Base-by-base conservation (phyloP, 1,284 basidiomycete genomes). In the Lentinula novae-zelandiae region DNA sequence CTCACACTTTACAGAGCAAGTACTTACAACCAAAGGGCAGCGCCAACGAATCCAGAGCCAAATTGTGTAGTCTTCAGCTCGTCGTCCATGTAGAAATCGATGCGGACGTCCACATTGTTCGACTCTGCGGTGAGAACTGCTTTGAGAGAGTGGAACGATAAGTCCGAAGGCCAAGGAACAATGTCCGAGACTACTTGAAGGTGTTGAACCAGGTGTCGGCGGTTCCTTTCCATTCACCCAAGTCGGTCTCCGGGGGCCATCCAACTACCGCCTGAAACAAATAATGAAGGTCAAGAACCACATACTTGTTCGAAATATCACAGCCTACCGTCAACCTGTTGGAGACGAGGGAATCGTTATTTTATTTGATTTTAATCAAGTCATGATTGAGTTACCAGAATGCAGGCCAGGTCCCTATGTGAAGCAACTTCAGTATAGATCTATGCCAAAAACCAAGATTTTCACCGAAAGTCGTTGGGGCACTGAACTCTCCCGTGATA, bases 151-250 rank as follows among this genome's bases (percentile, higher is more conserved):
- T 79, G 77, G 70, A 78, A 79, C 9, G 76, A 76, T 3, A 78
- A 65, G 62, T 78, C 78, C 22, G 70, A 64, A 3, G 77, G 78
- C 76, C 77, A 79, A 53, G 63, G 57, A 49, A 77, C 73, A 57
- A 76, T 70, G 61, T 73, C 71, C 55, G 76, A 76, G 39, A 68
- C 66, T 42, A 78, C 77, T 68, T 65, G 61, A 67, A 70, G 36
- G 52, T 65, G 66, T 79, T 78, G 68, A 69, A 79, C 76, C 77
- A 78, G 62, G 74, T 77, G 54, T 78, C 63, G 22, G 68, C 65
- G 2, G 77, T 79, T 17, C 77, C 78, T 69, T 78, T 78, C 77
- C 77, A 79, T 70, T 79, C 77, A 13, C 76, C 76, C 50, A 79
- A 75, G 61, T 78, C 77, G 7, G 67, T 63, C 66, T 79, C 77